Evolutionary conservation across 176 grass and related monocot genomes (phyloP).

Genomic region (Oryza meyeriana): DNA sequence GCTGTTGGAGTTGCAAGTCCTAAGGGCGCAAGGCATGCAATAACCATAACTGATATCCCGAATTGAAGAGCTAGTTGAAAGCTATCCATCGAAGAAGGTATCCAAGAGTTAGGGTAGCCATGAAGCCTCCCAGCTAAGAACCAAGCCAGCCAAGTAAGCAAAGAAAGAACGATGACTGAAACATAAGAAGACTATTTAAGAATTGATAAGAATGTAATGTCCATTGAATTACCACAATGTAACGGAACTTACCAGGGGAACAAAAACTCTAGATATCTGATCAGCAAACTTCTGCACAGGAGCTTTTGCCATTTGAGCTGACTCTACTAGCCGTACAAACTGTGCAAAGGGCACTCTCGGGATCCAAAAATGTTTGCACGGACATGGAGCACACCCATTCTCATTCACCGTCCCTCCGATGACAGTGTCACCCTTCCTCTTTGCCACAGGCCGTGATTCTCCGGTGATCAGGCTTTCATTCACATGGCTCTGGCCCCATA

Average conservation of each 20-base stretch:
- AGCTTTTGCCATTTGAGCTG: conserved; percentile 96
- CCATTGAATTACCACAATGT: conserved; percentile 5
- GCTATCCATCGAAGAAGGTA: conserved; percentile 88
- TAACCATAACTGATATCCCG: conserved; percentile 97
- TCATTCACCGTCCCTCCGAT: conserved; percentile 94
- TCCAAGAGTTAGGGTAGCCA: conserved; percentile 74
- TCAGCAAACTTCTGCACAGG: conserved; percentile 95
- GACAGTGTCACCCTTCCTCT: conserved; percentile 81
- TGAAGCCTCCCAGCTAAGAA: conserved; percentile 75
- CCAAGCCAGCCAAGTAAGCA: conserved; percentile 83
- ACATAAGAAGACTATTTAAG: conserved; percentile 29
- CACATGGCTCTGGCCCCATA: conserved; percentile 94
- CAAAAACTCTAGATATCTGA: conserved; percentile 87
- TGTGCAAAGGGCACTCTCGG: conserved; percentile 74
- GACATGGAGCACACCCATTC: conserved; percentile 92
- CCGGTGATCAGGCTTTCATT: conserved; percentile 99
- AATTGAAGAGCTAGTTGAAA: conserved; percentile 97
- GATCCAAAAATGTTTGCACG: conserved; percentile 88
- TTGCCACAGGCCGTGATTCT: conserved; percentile 80
- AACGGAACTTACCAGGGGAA: conserved; percentile 66
- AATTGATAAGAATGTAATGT: not conserved
- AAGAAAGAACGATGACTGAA: conserved; percentile 71
- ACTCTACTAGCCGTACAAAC: conserved; percentile 88
- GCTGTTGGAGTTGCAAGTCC: conserved; percentile 94
- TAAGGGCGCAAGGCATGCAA: conserved; percentile 90